These are phyloP conservation scores for Coemansia sp. DNA, from an alignment of 192 early-diverging fungal species.

Conservation along the genomic window DNA sequence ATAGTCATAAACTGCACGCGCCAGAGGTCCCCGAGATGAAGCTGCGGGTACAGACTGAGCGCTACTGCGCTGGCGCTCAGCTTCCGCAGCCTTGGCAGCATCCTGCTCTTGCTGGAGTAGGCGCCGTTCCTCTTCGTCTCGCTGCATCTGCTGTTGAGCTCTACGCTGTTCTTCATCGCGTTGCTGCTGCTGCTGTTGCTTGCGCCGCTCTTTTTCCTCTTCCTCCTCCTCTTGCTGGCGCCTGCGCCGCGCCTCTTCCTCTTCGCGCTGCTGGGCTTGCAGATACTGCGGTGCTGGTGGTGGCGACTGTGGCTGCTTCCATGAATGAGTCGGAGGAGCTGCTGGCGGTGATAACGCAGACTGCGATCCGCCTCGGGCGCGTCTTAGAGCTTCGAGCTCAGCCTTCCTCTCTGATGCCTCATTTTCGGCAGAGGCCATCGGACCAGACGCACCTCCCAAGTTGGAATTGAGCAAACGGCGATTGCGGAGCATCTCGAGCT, in stretches of 20 bases:
- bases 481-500: conserved; percentile 54
- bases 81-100: conserved; percentile 2
- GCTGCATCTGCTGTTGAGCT: conserved; percentile 19
- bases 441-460: conserved; percentile 24
- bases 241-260: conserved; percentile 23
- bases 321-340: conserved; percentile 31
- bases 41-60: conserved; percentile 14
- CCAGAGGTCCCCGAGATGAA: conserved; percentile 19
- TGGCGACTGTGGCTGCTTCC: conserved; percentile 19
- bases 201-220: conserved; percentile 8
- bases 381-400: conserved; percentile 46
- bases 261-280: conserved; percentile 20
- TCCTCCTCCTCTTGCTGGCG: conserved; percentile 41
- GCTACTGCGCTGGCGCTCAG: conserved; percentile 12
- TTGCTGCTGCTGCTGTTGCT: conserved; percentile 16
- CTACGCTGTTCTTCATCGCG: conserved; percentile 42
- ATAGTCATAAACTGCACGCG: conserved; percentile 75
- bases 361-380: conserved; percentile 40
- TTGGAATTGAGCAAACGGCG: conserved; percentile 43
- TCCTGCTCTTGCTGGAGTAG: conserved; percentile 20
- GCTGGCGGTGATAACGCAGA: conserved; percentile 22
- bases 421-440: conserved; percentile 5
- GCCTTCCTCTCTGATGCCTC: conserved; percentile 35
- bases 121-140: conserved; percentile 16
- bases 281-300: conserved; percentile 16